Percentiles rank a stretch among this genome's conserved stretches.
Conservation (phyloP, 495 filamentous ascomycete species). For the Tuber umbilicatum region DNA sequence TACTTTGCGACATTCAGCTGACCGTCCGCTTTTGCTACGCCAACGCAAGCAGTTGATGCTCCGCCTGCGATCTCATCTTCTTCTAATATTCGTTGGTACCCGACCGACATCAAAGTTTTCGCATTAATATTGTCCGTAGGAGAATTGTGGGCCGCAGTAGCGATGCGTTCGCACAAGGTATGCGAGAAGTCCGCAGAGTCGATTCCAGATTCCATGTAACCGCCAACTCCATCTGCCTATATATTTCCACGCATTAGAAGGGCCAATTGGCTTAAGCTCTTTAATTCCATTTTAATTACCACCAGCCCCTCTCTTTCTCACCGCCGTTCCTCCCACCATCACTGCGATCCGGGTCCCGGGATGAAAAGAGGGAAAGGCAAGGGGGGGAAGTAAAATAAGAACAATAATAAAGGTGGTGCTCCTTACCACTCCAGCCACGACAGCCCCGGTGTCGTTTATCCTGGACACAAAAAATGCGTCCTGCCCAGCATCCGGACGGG, state of each 20-base stretch:
- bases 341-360: slow-evolving; percentile 4
- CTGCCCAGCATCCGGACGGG: slow-evolving; percentile 73
- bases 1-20: slow-evolving; percentile 77
- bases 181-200: slow-evolving; percentile 95
- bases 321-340: slow-evolving; percentile 2
- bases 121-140: slow-evolving; percentile 52
- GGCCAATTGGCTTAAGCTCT: neutral
- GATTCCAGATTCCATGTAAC: slow-evolving; percentile 83
- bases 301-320: slow-evolving; percentile 4
- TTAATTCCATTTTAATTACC: slow-evolving; percentile 3
- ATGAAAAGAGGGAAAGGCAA: neutral
- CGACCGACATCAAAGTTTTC: slow-evolving; percentile 66
- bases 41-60: slow-evolving; percentile 84
- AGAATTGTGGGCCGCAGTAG: slow-evolving; percentile 54
- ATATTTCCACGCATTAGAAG: slow-evolving; percentile 12
- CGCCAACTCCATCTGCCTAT: slow-evolving; percentile 78
- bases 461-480: slow-evolving; percentile 92
- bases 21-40: slow-evolving; percentile 61
- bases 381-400: neutral
- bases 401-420: neutral
- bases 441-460: slow-evolving; percentile 53
- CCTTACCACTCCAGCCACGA: slow-evolving; percentile 69
- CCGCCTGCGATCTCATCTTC: slow-evolving; percentile 69
- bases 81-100: slow-evolving; percentile 70
- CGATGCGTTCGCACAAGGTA: slow-evolving; percentile 88